Evolutionary conservation across 495 filamentous ascomycete genomes (phyloP).

Genomic region (Aspergillus nanangensis): DNA sequence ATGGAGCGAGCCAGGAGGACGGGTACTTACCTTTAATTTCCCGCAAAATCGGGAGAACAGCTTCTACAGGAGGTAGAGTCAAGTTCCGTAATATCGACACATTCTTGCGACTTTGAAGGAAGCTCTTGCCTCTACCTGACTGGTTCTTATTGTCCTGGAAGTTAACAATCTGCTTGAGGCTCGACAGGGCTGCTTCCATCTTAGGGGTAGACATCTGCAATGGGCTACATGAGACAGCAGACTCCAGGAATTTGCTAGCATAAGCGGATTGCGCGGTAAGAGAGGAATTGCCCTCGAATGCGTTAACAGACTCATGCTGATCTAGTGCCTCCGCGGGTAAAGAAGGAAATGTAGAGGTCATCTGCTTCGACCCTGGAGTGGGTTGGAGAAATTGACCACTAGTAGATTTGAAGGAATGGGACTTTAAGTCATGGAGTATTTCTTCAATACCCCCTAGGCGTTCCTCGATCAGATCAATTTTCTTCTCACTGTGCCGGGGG

Average conservation of each 20-base stretch:
- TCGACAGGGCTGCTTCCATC: slow-evolving; percentile 52
- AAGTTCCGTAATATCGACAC: slow-evolving; percentile 43
- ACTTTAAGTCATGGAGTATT: slow-evolving; percentile 38
- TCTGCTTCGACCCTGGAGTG: slow-evolving; percentile 17
- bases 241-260: slow-evolving; percentile 58
- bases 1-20: not conserved
- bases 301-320: slow-evolving; percentile 36
- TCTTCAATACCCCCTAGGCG: slow-evolving; percentile 55
- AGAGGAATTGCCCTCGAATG: slow-evolving; percentile 58
- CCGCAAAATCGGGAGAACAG: slow-evolving; percentile 48
- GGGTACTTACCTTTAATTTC: slow-evolving; percentile 39
- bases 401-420: slow-evolving; percentile 2
- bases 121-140: slow-evolving; percentile 32
- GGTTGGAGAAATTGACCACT: slow-evolving; percentile 9
- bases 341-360: slow-evolving; percentile 18
- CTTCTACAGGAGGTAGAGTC: slow-evolving; percentile 49
- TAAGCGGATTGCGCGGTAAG: slow-evolving; percentile 59
- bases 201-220: slow-evolving; percentile 44
- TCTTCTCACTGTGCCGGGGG: slow-evolving; percentile 49
- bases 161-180: slow-evolving; percentile 51
- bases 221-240: slow-evolving; percentile 51
- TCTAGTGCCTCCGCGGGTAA: slow-evolving; percentile 24
- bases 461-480: slow-evolving; percentile 63
- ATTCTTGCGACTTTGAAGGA: slow-evolving; percentile 38
- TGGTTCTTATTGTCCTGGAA: slow-evolving; percentile 41